These are phyloP conservation scores for Epichloe hybrida DNA, from an alignment of 2,329 filamentous ascomycete species.

Conservation along the genomic window DNA sequence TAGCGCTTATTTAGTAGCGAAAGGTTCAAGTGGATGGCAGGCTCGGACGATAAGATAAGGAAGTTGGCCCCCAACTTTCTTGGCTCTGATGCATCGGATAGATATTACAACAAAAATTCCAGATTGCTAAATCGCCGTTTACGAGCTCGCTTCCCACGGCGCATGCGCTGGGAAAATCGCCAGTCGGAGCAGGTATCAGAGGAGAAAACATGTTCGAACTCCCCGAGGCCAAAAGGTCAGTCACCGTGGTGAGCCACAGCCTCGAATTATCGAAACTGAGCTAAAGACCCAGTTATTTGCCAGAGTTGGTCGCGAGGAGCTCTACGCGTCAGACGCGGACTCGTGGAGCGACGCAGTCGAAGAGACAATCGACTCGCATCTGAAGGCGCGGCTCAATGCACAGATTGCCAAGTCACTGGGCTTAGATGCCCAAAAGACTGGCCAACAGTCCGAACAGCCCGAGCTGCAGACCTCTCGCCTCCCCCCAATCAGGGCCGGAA, in stretches of 20 bases:
- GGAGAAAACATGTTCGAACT: conserved; percentile 16
- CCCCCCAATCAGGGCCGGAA: neutral
- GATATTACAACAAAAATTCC: no score
- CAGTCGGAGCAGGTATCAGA: no score
- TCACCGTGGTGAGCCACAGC: no score
- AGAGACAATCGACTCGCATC: conserved; percentile 21
- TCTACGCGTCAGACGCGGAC: conserved; percentile 25
- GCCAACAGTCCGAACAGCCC: neutral
- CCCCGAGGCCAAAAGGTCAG: conserved; percentile 20
- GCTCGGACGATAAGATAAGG: conserved; percentile 14
- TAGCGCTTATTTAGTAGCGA: neutral
- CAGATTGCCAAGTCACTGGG: conserved; percentile 34
- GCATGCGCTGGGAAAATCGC: neutral
- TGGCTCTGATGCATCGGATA: neutral
- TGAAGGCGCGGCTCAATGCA: conserved; percentile 32
- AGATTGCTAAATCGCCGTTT: neutral
- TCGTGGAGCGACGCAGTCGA: conserved; percentile 15
- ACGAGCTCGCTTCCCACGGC: neutral
- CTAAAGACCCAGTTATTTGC: neutral
- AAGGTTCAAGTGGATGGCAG: neutral
- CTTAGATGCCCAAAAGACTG: conserved; percentile 16
- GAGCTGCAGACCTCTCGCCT: neutral
- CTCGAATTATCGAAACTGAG: neutral
- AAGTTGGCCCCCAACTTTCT: neutral
- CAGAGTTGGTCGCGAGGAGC: conserved; percentile 43